These are phyloP conservation scores for Scutellaria minor DNA, from an alignment of 257 asterid genomes.

Conservation along the genomic window DNA sequence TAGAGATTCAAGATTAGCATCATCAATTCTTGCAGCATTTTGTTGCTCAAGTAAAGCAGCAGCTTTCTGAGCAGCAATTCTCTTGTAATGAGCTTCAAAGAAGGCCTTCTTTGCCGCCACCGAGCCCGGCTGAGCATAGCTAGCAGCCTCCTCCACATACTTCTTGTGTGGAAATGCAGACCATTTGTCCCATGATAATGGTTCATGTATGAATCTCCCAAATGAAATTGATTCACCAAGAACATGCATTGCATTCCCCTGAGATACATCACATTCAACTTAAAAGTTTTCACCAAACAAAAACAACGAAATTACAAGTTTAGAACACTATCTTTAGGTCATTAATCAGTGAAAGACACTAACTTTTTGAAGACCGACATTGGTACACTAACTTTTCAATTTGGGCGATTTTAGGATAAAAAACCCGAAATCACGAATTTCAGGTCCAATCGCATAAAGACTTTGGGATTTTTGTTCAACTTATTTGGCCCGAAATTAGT, in stretches of 20 bases:
- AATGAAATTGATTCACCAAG: constrained; percentile 82
- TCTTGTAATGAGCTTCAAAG: constrained; percentile 97
- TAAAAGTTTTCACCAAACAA: constrained; percentile 14
- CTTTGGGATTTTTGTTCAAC: no score
- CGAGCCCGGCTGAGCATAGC: constrained; percentile 83
- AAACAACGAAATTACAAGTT: no score
- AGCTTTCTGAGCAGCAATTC: constrained; percentile 73
- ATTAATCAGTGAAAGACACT: no score
- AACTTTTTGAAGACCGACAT: no score
- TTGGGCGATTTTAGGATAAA: no score
- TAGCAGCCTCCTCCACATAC: constrained; percentile 88
- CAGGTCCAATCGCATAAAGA: no score
- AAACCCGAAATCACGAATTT: no score
- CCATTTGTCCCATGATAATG: constrained; percentile 86
- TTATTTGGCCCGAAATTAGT: no score
- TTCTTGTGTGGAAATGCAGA: constrained; percentile 79
- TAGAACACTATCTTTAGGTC: no score
- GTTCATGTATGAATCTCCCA: constrained; percentile 75
- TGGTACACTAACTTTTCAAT: no score
- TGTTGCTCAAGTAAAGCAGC: constrained; percentile 65
- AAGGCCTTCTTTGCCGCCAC: constrained; percentile 92
- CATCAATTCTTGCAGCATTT: constrained; percentile 35
- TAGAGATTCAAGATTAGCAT: constrained; percentile 26
- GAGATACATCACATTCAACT: constrained; percentile 29
- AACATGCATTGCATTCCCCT: constrained; percentile 68